Percentiles rank a stretch among this genome's conserved stretches.
Conservation (phyloP, 1,284 basidiomycete species). For the Somion occarium region DNA sequence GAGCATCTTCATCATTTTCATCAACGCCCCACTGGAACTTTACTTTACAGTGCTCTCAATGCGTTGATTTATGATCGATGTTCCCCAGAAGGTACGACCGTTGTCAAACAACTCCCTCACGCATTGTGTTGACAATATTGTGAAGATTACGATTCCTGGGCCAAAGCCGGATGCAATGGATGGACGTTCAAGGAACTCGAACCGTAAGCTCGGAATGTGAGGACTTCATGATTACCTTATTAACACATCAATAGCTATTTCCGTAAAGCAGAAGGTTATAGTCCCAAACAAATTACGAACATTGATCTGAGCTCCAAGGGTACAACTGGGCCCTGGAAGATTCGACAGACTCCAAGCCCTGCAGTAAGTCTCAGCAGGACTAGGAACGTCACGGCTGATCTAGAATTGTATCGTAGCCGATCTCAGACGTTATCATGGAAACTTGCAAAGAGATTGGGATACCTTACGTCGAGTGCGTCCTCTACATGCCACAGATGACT, state of each 20-base stretch:
- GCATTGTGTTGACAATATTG: not conserved
- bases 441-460: slow-evolving; percentile 20
- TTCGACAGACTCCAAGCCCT: slow-evolving; percentile 7
- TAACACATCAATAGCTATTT: slow-evolving; percentile 25
- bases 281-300: slow-evolving; percentile 15
- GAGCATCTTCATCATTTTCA: not conserved
- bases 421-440: slow-evolving; percentile 12
- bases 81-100: slow-evolving; percentile 20
- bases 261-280: slow-evolving; percentile 25
- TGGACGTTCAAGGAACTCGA: slow-evolving; percentile 32
- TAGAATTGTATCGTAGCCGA: no score
- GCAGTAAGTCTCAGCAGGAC: not conserved
- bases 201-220: slow-evolving; percentile 18
- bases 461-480: slow-evolving; percentile 18
- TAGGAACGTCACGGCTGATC: no score
- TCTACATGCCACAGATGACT: not conserved
- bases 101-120: slow-evolving; percentile 8
- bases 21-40: not conserved
- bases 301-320: slow-evolving; percentile 17
- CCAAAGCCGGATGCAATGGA: slow-evolving; percentile 28
- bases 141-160: slow-evolving; percentile 39
- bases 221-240: not conserved
- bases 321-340: slow-evolving; percentile 21
- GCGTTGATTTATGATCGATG: slow-evolving; percentile 25
- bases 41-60: slow-evolving; percentile 20